phyloP scores from a whole-genome alignment of 306 rosid species.

The Glycine tomentella region DNA sequence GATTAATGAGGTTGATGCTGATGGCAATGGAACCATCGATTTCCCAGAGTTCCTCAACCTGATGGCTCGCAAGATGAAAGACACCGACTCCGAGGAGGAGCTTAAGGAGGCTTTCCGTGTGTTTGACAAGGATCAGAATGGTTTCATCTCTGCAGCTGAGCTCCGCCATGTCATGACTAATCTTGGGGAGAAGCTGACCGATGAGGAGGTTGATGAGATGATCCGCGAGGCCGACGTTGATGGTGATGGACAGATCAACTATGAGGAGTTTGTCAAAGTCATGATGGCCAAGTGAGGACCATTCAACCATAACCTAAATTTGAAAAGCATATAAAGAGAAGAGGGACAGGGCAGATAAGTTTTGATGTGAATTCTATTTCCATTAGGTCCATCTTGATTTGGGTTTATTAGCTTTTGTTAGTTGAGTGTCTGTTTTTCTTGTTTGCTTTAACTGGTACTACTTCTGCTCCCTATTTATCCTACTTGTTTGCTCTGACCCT shows the following conservation, averaged over 20 bases:
- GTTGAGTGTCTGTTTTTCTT: constrained; percentile 49
- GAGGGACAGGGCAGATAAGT: constrained; percentile 64
- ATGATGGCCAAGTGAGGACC: constrained; percentile 85
- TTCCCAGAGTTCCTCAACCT: constrained; percentile 80
- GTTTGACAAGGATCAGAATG: constrained; percentile 87
- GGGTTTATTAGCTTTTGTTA: constrained; percentile 64
- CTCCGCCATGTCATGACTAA: constrained; percentile 89
- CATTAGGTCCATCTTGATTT: constrained; percentile 57
- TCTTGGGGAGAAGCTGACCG: constrained; percentile 87
- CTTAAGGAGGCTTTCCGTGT: constrained; percentile 88
- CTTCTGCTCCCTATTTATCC: constrained; percentile 52
- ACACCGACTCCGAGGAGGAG: constrained; percentile 85
- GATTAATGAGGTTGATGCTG: constrained; percentile 90
- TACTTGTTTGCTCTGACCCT: constrained; percentile 60
- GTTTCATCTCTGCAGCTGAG: constrained; percentile 89
- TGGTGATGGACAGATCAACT: constrained; percentile 85
- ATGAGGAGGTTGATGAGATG: constrained; percentile 85
- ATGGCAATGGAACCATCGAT: constrained; percentile 80
- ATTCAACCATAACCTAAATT: constrained; percentile 44
- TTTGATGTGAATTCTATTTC: constrained; percentile 60
- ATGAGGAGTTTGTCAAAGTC: constrained; percentile 85
- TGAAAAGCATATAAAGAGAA: constrained; percentile 51
- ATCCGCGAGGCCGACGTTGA: constrained; percentile 87
- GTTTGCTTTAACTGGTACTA: constrained; percentile 64
- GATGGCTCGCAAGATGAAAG: constrained; percentile 88